Base-by-base conservation (phyloP, 331 rosid genomes). In the Malus hybrid region DNA sequence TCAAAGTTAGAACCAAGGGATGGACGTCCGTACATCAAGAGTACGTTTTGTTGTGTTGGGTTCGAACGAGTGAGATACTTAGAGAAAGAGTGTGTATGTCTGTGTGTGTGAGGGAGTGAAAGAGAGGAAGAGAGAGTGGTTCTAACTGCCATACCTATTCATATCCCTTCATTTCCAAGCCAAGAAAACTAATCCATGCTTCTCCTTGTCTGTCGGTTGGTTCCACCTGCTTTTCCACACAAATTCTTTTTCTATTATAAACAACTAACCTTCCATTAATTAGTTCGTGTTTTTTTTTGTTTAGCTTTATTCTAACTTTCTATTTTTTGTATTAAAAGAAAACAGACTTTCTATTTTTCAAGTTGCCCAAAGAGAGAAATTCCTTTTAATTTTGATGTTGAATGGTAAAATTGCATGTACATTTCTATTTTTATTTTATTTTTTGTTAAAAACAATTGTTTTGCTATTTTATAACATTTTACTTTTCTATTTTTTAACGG, bases 151-250 rank as follows among this genome's bases (percentile, higher is more conserved):
- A 34, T 66, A 66, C 70, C 91, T 86, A 87, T 90, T 89, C 83
- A 82, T 80, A 82, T 93, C 85, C 84, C 82, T 86, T 84, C 86
- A 84, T 75, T 89, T 90, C 90, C 80, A 87, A 85, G 89, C 86
- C 83, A 87, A 86, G 89, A 73, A 90, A 88, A 88, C 86, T 52
- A 79, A 71, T 56, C 77, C 46, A 73, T 83, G 88, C 76, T 82
- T 85, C 93, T 73, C 86, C 93, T 84, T 81, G 34, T 20, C 69
- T 88, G 77, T 92, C 87, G 92, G 83, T 88, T 85, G 86, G 85
- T 88, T 85, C 79, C 79, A 80, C 71, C 82, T 77, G 81, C 70
- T 69, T 88, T 82, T 67, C 79, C 65, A n/a, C 57, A 52, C 8
- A 66, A 34, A 19, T 66, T 46, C 29, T 9, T 3, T 44, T 70